Percentiles rank a stretch among this genome's conserved stretches.
Evolutionary conservation across 768 basidiomycete genomes (phyloP).

Genomic region (Inosperma sp.): DNA sequence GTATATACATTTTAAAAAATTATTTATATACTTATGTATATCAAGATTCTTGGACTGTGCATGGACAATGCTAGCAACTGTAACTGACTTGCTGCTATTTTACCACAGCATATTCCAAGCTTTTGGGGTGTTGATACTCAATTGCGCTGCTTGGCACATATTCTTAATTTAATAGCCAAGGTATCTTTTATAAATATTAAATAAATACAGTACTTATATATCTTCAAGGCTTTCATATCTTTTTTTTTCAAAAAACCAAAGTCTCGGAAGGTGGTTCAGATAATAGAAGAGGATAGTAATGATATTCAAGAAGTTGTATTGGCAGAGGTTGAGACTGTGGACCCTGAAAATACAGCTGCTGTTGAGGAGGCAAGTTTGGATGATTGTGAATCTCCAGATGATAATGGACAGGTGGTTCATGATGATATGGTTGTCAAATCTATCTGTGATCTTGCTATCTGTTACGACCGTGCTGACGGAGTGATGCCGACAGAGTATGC

Average conservation of each 20-base stretch:
- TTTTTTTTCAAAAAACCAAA: constrained; percentile 18
- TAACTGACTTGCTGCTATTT: constrained; percentile 19
- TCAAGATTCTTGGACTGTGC: constrained; percentile 24
- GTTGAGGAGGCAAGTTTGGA: constrained; percentile 12
- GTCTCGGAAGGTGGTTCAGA: constrained; percentile 11
- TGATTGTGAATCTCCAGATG: constrained; percentile 4
- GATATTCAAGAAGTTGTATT: neutral
- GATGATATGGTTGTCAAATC: constrained; percentile 14
- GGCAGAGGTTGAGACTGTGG: constrained; percentile 12
- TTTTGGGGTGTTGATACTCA: constrained; percentile 21
- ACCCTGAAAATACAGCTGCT: constrained; percentile 12
- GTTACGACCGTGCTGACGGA: no score
- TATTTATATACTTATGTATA: neutral
- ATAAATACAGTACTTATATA: constrained; percentile 7
- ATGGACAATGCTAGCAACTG: constrained; percentile 35
- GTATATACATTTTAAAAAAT: neutral
- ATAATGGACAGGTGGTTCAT: constrained; percentile 15
- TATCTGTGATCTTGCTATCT: constrained; percentile 9
- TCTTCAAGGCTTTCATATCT: neutral
- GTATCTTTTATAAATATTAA: constrained; percentile 11
- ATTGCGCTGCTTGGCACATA: constrained; percentile 28
- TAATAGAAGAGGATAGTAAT: neutral
- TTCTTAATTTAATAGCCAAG: constrained; percentile 32
- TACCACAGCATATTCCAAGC: constrained; percentile 18
- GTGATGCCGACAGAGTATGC: no score